Evolutionary conservation across 1,139 yeast genomes (phyloP), one percentile per base, ranked within the genome.

Genomic region (Geotrichum australiense): DNA sequence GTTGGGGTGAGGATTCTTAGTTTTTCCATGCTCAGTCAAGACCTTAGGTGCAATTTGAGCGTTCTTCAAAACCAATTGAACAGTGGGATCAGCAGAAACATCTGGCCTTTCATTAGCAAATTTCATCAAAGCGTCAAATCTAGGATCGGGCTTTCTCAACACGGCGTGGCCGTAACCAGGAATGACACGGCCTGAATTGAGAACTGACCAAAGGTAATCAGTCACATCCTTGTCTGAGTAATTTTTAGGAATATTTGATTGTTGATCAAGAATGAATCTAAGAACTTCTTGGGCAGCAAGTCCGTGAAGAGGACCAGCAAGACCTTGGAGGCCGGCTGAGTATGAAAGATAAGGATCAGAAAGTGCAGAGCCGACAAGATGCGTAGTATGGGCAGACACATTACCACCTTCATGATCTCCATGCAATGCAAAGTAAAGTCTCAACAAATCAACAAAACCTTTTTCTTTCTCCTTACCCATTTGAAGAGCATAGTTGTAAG

Each of bases 331-430:
- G 66, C 96, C 96, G 46, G 96, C 96, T 50, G 96, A 81, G 57
- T 85, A 78, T 37, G 96, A 83, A 61, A 89, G 74, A 76, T 75
- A 86, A 62, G 96, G 96, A 47, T 94, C 87, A 20, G 95, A 80
- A 58, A 89, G 76, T 46, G 97, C 96, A 27, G 95, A 84, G 56
- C 96, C 96, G 52, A 89, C 96, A 68, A 89, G 75, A 70, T 89
- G 96, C 54, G 97, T 87, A 59, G 96, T 79, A 73, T 89, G 97
- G 41, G 96, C 96, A 50, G 96, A 85, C 50, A 89, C 97, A 63
- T 89, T 89, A 69, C 97, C 97, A 71, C 96, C 96, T 73, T 89
- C 97, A 71, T 89, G 97, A 68, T 89, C 96, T 44, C 94, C 87
- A 73, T 89, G 97, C 61, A 89, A 81, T 53, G 96, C 85, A 63